phyloP scores from a whole-genome alignment of 2,329 filamentous ascomycete genomes.

The Penicillium corylophilum region DNA sequence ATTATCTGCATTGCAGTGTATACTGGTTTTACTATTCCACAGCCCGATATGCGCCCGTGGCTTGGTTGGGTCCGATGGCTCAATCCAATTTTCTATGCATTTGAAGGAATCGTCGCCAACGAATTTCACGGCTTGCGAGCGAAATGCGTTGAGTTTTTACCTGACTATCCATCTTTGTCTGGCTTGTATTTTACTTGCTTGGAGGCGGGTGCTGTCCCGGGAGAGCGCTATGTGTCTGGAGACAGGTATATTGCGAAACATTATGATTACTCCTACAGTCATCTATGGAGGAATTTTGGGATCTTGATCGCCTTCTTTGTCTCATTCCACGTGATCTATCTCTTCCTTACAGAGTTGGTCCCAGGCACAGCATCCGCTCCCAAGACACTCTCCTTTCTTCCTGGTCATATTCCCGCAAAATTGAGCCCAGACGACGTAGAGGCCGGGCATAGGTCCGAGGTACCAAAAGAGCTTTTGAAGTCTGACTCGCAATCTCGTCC shows the following conservation, averaged over 20 bases:
- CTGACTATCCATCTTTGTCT: constrained; percentile 44
- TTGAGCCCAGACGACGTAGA: too few relatives aligned
- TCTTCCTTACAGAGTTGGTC: too few relatives aligned
- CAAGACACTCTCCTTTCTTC: too few relatives aligned
- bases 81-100: constrained; percentile 65
- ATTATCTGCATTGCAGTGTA: constrained; percentile 62
- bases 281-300: constrained; percentile 68
- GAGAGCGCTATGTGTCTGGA: constrained; percentile 57
- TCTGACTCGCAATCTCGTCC: too few relatives aligned
- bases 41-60: constrained; percentile 60
- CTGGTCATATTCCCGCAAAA: too few relatives aligned
- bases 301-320: constrained; percentile 65
- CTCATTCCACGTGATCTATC: constrained; percentile 64
- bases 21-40: constrained; percentile 64
- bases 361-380: constrained; percentile 33
- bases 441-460: too few relatives aligned
- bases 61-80: constrained; percentile 66
- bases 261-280: constrained; percentile 57
- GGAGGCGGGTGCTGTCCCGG: constrained; percentile 56
- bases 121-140: constrained; percentile 61
- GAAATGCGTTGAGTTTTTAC: constrained; percentile 53
- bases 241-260: constrained; percentile 59
- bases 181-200: constrained; percentile 55
- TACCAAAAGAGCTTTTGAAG: too few relatives aligned
- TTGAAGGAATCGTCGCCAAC: constrained; percentile 58